Evolutionary conservation across 2,329 filamentous ascomycete genomes (phyloP).

Genomic region (Monosporascus cannonballus): DNA sequence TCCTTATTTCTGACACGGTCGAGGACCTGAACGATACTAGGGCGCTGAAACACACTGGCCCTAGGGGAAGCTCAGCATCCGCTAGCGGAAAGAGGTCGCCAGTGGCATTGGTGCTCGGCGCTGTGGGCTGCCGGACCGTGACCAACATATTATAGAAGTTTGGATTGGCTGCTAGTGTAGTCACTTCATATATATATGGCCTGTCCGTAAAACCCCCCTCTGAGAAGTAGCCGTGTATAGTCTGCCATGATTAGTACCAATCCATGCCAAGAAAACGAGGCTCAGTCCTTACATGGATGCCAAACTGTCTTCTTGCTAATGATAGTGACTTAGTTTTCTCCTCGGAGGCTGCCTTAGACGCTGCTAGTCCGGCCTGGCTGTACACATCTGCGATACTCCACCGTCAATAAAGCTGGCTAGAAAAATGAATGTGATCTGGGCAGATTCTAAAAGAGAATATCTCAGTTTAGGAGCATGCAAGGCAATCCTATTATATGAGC

Average conservation of each 20-base stretch:
- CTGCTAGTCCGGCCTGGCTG: conserved; percentile 33
- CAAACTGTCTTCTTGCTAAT: conserved; percentile 16
- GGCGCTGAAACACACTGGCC: conserved; percentile 42
- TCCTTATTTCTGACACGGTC: conserved; percentile 27
- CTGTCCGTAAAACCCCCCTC: conserved; percentile 39
- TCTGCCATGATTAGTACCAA: conserved; percentile 28
- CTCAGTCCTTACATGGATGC: conserved; percentile 34
- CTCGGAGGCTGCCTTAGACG: conserved; percentile 27
- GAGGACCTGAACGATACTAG: conserved; percentile 46
- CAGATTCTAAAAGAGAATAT: no score
- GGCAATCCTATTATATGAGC: no score
- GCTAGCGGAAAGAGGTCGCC: conserved; percentile 31
- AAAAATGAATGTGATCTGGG: no score
- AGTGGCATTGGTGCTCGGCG: conserved; percentile 28
- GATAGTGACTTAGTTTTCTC: conserved; percentile 15
- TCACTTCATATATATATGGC: conserved; percentile 48
- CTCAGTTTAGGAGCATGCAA: no score
- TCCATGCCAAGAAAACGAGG: not conserved
- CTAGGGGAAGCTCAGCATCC: conserved; percentile 33
- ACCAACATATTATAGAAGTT: conserved; percentile 45
- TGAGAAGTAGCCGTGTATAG: conserved; percentile 51
- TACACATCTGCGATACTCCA: conserved; percentile 28
- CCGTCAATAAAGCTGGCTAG: not conserved
- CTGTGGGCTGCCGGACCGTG: conserved; percentile 39
- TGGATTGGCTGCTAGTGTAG: conserved; percentile 36